Evolutionary conservation across 345 rosid genomes (phyloP).

Genomic region (Gossypium turneri): DNA sequence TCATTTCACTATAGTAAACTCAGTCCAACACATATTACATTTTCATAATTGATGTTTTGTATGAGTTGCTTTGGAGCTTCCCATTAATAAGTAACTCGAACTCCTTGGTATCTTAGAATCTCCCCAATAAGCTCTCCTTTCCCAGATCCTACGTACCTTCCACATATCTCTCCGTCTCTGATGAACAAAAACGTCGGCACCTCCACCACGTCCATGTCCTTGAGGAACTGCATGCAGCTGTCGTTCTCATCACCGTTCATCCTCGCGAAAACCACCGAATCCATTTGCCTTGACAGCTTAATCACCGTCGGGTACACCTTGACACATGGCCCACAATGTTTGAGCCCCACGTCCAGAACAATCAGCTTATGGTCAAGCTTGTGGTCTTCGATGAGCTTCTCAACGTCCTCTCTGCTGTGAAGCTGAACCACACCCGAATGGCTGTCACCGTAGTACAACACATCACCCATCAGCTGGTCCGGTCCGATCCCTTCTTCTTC

Average conservation of each 20-base stretch:
- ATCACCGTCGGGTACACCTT: constrained; percentile 89
- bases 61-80: background rate
- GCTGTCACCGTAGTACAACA: constrained; percentile 86
- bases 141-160: constrained; percentile 90
- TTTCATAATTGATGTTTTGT: background rate
- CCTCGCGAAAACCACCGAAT: constrained; percentile 69
- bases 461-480: constrained; percentile 76
- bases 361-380: constrained; percentile 62
- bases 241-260: constrained; percentile 97
- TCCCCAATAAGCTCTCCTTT: constrained; percentile 96
- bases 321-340: constrained; percentile 92
- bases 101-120: constrained; percentile 83
- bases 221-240: constrained; percentile 84
- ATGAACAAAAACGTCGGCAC: constrained; percentile 92
- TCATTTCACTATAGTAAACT: background rate
- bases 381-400: constrained; percentile 68
- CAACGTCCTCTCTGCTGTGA: constrained; percentile 66
- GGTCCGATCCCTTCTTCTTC: constrained; percentile 92
- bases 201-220: constrained; percentile 76
- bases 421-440: constrained; percentile 82
- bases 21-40: background rate
- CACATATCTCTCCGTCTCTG: constrained; percentile 62
- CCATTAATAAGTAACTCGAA: constrained; percentile 57
- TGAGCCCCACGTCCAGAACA: constrained; percentile 84
- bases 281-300: constrained; percentile 81